Evolutionary conservation across 176 grass and related monocot species (phyloP).

Genomic region (Olyra latifolia): DNA sequence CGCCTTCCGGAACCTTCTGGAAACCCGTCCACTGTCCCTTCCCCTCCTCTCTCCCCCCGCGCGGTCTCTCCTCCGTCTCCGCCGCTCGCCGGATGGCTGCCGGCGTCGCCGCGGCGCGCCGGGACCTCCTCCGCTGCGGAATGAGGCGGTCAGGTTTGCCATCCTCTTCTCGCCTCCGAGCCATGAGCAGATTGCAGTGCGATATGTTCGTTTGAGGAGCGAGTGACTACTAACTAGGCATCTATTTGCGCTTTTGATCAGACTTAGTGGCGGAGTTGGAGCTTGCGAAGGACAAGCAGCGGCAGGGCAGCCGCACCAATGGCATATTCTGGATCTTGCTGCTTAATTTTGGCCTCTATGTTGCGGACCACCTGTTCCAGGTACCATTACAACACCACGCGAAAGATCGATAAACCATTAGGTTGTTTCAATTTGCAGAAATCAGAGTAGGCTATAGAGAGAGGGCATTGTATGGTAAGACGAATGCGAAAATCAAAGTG

Average conservation of each 20-base stretch:
- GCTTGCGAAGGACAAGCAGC: slow-evolving; percentile 68
- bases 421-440: background rate
- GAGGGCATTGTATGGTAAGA: background rate
- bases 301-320: slow-evolving; percentile 47
- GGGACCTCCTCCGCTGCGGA: slow-evolving; percentile 43
- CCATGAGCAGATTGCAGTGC: background rate
- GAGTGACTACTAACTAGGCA: background rate
- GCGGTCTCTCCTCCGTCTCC: background rate
- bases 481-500: background rate
- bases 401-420: background rate
- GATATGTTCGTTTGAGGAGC: background rate
- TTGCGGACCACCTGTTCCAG: slow-evolving; percentile 88
- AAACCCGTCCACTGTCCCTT: slow-evolving; percentile 10
- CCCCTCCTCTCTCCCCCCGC: background rate
- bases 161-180: background rate
- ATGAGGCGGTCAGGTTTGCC: slow-evolving; percentile 44
- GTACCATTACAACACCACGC: slow-evolving; percentile 22
- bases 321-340: slow-evolving; percentile 97
- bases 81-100: background rate
- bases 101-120: slow-evolving; percentile 12
- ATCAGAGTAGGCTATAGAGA: background rate
- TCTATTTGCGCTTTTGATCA: slow-evolving; percentile 18
- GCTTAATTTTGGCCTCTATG: slow-evolving; percentile 85
- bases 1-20: slow-evolving; percentile 45
- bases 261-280: slow-evolving; percentile 79